Evolutionary conservation across 148 eudicot species (phyloP), one percentile per base, ranked within the genome.

Genomic region (Amaranthus hypochondriacus): DNA sequence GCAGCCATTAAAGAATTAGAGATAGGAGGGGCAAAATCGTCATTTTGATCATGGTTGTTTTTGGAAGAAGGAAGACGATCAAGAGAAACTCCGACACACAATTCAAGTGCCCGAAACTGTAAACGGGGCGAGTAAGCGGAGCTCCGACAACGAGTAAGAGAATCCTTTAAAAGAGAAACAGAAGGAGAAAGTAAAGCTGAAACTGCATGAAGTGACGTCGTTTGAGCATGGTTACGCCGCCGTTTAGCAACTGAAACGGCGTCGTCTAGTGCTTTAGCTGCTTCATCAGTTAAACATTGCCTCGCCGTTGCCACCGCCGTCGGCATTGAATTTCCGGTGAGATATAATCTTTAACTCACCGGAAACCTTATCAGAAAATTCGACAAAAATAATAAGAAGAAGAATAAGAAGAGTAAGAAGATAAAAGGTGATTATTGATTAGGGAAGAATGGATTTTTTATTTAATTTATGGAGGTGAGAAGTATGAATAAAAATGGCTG

Each of bases 1-100:
- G 97, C 99, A 18, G 99, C 99, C 97, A 90, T 90, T 56, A 95
- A 87, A 0, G 99, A 92, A 68, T 95, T 95, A 12, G 99, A 83
- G 2, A 95, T 82, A 4, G 97, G 97, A 65, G 99, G 97, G 58
- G 85, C 69, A 56, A 68, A 84, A 49, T 86, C 88, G 48, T 82
- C 88, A 60, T 75, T 76, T 4, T n/a, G 49, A 28, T 7, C 10
- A 18, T 5, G 55, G 48, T 55, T 42, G 9, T 60, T 15, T 52
- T 80, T 83, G 5, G 82, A 70, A 6, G 90, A 80, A 39, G 90
- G 88, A 2, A 90, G 74, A 0, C 97, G 85, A 43, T 95, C 99
- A 6, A 95, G 87, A 0, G 97, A 87, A 3, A 90, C 96, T 54
- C 87, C 80, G 59, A 92, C 87, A 62, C 83, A 92, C 60, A 95